A percentile compares a stretch with the other conserved stretches of the same genome.
These are phyloP conservation scores for Dicorynia guianensis DNA, from an alignment of 306 rosid genomes.

Conservation along the genomic window DNA sequence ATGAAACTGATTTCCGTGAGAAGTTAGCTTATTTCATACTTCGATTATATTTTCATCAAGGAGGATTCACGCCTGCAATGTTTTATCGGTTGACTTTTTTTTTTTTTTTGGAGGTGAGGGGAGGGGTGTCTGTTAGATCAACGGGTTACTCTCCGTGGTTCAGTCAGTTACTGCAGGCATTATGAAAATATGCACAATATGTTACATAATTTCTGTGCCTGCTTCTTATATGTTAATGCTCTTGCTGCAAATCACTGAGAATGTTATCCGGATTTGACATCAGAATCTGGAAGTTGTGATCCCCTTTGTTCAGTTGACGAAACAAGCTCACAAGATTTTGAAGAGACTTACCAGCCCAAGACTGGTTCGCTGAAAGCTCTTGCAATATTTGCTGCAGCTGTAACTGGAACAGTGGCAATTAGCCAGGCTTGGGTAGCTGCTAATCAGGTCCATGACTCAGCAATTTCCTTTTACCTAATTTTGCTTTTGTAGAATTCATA, in stretches of 20 bases:
- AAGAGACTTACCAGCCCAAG: conserved; percentile 71
- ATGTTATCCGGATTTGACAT: conserved; percentile 58
- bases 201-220: conserved; percentile 16
- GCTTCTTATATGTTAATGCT: conserved; percentile 23
- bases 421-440: conserved; percentile 95
- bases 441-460: conserved; percentile 70
- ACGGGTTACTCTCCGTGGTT: conserved; percentile 33
- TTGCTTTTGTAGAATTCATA: conserved; percentile 23
- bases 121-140: neutral
- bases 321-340: conserved; percentile 70
- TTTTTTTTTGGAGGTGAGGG: neutral
- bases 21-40: conserved; percentile 12
- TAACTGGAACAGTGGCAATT: conserved; percentile 80
- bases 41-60: neutral
- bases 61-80: conserved; percentile 21
- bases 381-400: conserved; percentile 75
- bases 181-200: neutral
- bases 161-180: neutral
- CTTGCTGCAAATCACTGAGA: conserved; percentile 40
- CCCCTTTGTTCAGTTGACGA: conserved; percentile 86
- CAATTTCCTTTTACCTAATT: conserved; percentile 32
- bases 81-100: neutral
- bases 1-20: conserved; percentile 8
- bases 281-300: conserved; percentile 73
- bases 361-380: conserved; percentile 86